Percentiles rank a stretch among this genome's conserved stretches.
phyloP scores from a whole-genome alignment of 192 early-diverging fungal species.

The Ambispora gerdemannii region DNA sequence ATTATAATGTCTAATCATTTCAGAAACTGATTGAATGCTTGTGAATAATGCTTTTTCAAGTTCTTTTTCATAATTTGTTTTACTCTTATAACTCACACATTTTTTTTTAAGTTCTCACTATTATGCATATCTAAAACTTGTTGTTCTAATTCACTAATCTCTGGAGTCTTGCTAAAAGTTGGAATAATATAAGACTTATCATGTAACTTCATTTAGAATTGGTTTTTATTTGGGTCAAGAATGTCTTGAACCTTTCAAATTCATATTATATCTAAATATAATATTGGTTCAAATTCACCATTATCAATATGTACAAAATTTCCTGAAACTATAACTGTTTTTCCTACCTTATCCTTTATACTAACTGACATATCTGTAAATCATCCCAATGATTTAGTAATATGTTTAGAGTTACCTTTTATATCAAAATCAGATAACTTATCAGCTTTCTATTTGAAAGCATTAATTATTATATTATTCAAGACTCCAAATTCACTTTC shows the following conservation, averaged over 20 bases:
- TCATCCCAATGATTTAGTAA: neutral
- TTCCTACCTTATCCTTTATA: neutral
- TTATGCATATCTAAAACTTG: neutral
- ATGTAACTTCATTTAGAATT: neutral
- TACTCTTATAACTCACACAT: slow-evolving; percentile 6
- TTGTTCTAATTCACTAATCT: no score
- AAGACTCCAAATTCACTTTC: neutral
- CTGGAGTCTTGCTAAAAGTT: neutral
- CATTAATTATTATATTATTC: neutral
- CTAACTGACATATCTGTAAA: neutral
- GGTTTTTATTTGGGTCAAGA: neutral
- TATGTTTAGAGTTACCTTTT: neutral
- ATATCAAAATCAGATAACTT: neutral
- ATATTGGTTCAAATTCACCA: neutral
- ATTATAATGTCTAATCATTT: neutral
- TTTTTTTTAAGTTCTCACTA: neutral
- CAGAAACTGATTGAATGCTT: neutral
- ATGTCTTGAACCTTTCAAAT: slow-evolving; percentile 7
- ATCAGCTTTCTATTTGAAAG: neutral
- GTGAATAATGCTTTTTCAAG: neutral
- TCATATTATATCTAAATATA: neutral
- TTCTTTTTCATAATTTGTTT: no score
- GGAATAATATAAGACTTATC: neutral
- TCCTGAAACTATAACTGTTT: neutral
- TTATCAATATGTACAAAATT: slow-evolving; percentile 5